Conservation (phyloP, 768 basidiomycete species). For the Hygrophorus pudorinus region DNA sequence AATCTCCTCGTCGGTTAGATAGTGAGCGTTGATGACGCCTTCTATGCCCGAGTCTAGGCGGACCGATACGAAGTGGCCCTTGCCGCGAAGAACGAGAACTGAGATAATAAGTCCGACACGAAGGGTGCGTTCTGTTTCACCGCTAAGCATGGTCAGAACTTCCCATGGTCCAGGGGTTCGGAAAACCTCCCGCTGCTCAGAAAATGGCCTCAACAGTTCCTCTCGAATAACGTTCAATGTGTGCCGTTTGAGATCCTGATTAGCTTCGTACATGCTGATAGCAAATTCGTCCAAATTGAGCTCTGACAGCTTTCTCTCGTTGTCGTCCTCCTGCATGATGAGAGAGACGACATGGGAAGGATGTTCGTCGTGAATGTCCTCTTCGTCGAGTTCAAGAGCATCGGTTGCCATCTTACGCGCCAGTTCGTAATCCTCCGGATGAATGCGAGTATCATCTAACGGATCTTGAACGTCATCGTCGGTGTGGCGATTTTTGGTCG, state of each 20-base stretch:
- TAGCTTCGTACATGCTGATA: conserved; percentile 76
- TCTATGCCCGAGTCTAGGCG: conserved; percentile 93
- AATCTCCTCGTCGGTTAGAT: conserved; percentile 41
- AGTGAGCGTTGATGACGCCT: conserved; percentile 56
- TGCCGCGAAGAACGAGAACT: conserved; percentile 52
- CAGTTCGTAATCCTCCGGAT: conserved; percentile 95
- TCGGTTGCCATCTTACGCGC: conserved; percentile 98
- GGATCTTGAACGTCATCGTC: conserved; percentile 75
- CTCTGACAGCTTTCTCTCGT: conserved; percentile 73
- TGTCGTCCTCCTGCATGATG: conserved; percentile 78
- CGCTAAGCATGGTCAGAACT: conserved; percentile 89
- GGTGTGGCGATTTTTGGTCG: conserved; percentile 54
- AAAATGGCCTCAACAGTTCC: conserved; percentile 74
- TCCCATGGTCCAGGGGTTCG: conserved; percentile 61
- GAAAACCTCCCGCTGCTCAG: conserved; percentile 65
- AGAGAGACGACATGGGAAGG: conserved; percentile 81
- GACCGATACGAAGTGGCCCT: conserved; percentile 42
- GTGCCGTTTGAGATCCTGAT: conserved; percentile 79
- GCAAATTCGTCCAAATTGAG: conserved; percentile 96
- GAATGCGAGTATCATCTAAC: conserved; percentile 90
- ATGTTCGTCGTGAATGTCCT: conserved; percentile 87
- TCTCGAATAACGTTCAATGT: conserved; percentile 82
- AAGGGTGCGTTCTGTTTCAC: conserved; percentile 77
- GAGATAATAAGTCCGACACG: conserved; percentile 75
- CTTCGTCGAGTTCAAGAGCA: conserved; percentile 94